A percentile compares a stretch with the other conserved stretches of the same genome.
These are phyloP conservation scores for Zizania palustris DNA, from an alignment of 202 grass and related monocot species.

Conservation along the genomic window DNA sequence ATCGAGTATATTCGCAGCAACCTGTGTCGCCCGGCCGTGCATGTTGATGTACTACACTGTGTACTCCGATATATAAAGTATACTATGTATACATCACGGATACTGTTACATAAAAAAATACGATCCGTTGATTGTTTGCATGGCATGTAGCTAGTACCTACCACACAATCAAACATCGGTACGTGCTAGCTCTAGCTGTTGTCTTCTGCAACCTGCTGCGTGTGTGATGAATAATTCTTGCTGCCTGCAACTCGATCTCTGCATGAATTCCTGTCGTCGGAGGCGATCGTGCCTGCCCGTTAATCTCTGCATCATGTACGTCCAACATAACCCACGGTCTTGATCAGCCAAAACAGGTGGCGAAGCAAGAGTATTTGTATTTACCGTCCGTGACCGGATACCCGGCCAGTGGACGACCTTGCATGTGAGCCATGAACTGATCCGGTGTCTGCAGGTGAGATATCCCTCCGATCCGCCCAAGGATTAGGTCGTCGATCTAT, in stretches of 20 bases:
- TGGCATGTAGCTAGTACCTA: background rate
- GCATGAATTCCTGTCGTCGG: background rate
- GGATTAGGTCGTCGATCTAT: background rate
- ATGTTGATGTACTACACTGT: background rate
- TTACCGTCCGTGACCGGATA: background rate
- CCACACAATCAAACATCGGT: no score
- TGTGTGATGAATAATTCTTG: no score
- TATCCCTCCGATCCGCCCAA: background rate
- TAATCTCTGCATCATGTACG: background rate
- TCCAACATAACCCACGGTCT: constrained; percentile 9
- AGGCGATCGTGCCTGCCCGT: background rate
- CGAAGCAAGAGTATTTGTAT: background rate
- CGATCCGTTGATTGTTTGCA: no score
- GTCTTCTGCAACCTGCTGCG: background rate
- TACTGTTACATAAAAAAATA: background rate
- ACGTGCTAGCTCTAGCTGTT: background rate
- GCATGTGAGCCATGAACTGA: background rate
- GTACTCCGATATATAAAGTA: background rate
- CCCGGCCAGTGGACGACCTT: no score
- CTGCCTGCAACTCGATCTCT: background rate
- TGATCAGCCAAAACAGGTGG: constrained; percentile 19
- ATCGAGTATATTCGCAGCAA: background rate
- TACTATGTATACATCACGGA: background rate
- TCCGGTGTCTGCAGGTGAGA: background rate
- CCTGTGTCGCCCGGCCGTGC: constrained; percentile 11